These are phyloP conservation scores for Auriscalpium microsporum DNA, from an alignment of 768 basidiomycete genomes.

Conservation along the genomic window DNA sequence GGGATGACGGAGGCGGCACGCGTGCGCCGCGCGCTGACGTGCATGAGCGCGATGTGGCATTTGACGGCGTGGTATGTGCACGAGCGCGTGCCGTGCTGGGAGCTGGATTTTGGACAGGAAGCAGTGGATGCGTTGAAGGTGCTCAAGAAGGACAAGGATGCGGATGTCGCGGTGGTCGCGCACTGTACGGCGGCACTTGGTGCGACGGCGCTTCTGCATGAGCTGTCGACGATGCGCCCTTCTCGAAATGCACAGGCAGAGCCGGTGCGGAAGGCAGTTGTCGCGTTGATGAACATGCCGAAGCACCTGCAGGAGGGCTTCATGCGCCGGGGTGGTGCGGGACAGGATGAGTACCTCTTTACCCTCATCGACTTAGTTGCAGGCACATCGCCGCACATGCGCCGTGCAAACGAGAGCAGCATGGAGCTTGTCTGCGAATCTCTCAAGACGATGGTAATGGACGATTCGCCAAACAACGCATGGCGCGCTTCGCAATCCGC, in stretches of 20 bases:
- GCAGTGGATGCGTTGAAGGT: conserved; percentile 4
- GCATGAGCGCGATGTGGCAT: conserved; percentile 3
- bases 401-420: not conserved
- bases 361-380: not conserved
- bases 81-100: conserved; percentile 1
- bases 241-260: not conserved
- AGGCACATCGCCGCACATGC: not conserved
- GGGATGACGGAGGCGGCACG: not conserved
- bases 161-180: not conserved
- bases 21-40: not conserved
- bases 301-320: not conserved
- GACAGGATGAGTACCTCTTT: not conserved
- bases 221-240: not conserved
- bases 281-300: not conserved
- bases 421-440: not conserved
- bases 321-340: not conserved
- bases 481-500: too few species aligned
- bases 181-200: conserved; percentile 5
- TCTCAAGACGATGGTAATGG: too few species aligned
- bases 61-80: conserved; percentile 9
- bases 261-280: not conserved
- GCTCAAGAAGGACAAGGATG: not conserved
- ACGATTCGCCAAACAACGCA: too few species aligned
- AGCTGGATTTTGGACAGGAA: conserved; percentile 5
- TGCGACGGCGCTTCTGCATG: conserved; percentile 3